phyloP scores from a whole-genome alignment of 2,329 filamentous ascomycete species.

The Lachnellula occidentalis region DNA sequence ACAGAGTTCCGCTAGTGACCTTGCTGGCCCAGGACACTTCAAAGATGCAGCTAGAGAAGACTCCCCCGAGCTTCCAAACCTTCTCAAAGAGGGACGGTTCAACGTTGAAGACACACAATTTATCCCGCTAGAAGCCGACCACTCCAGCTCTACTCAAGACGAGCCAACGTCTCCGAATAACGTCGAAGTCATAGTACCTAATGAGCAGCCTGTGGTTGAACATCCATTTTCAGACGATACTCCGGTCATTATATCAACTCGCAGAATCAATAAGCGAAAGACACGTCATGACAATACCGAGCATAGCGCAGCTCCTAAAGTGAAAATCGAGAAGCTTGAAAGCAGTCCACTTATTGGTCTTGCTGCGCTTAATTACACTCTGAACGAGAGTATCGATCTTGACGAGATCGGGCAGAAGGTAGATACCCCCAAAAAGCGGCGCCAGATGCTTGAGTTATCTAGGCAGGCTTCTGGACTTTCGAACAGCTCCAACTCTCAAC shows the following conservation, averaged over 20 bases:
- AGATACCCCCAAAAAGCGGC: conserved; percentile 31
- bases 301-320: conserved; percentile 10
- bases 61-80: conserved; percentile 7
- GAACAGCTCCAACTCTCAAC: background rate
- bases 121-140: conserved; percentile 10
- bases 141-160: conserved; percentile 27
- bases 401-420: conserved; percentile 33
- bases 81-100: background rate
- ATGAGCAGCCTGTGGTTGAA: background rate
- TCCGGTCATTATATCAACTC: conserved; percentile 24
- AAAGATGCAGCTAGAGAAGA: background rate
- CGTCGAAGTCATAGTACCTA: background rate
- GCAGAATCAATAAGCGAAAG: conserved; percentile 27
- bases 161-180: conserved; percentile 2
- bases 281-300: conserved; percentile 3
- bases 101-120: conserved; percentile 14
- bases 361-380: conserved; percentile 10
- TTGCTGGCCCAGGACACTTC: background rate
- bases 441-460: conserved; percentile 7
- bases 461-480: conserved; percentile 5
- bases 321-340: conserved; percentile 25
- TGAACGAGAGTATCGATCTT: conserved; percentile 31
- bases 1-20: background rate
- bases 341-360: conserved; percentile 27
- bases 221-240: conserved; percentile 12